Conservation (phyloP, 2,329 filamentous ascomycete genomes). For the Pseudocercospora ulei region DNA sequence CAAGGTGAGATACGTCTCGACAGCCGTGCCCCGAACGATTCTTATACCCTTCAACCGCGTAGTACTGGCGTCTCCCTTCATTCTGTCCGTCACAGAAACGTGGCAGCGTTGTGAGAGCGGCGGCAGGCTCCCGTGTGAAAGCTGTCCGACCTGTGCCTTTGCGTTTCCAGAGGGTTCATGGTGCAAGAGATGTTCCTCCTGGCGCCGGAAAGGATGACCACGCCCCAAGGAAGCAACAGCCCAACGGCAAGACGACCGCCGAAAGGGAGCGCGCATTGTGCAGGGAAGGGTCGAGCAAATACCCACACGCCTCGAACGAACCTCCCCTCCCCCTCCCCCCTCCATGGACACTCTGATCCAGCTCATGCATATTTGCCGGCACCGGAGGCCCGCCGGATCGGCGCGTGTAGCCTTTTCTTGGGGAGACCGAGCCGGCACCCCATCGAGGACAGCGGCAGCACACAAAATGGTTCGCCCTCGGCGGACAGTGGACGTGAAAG, state of each 20-base stretch:
- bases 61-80: slow-evolving; percentile 19
- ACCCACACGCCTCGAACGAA: slow-evolving; percentile 10
- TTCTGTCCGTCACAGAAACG: slow-evolving; percentile 20
- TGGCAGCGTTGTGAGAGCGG: slow-evolving; percentile 19
- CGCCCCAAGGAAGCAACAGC: slow-evolving; percentile 17
- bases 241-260: slow-evolving; percentile 12
- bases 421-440: slow-evolving; percentile 21
- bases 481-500: slow-evolving; percentile 12
- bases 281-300: slow-evolving; percentile 11
- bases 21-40: slow-evolving; percentile 17
- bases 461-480: slow-evolving; percentile 13
- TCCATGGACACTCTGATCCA: slow-evolving; percentile 15
- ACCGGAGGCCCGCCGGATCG: slow-evolving; percentile 23
- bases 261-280: slow-evolving; percentile 11
- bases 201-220: slow-evolving; percentile 18
- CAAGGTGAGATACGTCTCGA: slow-evolving; percentile 26
- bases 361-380: slow-evolving; percentile 22
- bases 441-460: slow-evolving; percentile 13
- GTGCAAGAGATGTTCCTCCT: slow-evolving; percentile 7
- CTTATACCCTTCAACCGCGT: slow-evolving; percentile 19
- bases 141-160: slow-evolving; percentile 16
- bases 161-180: slow-evolving; percentile 14
- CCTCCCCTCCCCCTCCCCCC: too few species aligned
- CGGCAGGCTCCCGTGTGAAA: slow-evolving; percentile 21
- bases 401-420: slow-evolving; percentile 24